phyloP scores from a whole-genome alignment of 106 monocot species.

The Dactylorhiza incarnata region DNA sequence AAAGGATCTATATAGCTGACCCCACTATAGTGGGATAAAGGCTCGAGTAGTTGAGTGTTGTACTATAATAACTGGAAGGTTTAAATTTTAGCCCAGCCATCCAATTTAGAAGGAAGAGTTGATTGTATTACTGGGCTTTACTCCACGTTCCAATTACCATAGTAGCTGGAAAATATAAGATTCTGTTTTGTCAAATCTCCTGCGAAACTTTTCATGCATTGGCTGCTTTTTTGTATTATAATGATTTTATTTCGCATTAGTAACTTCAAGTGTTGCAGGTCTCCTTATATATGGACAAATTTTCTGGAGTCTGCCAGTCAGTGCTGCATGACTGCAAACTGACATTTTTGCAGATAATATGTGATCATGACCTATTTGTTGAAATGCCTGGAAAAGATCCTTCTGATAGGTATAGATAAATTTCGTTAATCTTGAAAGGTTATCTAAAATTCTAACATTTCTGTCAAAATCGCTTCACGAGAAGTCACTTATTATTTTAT shows the following conservation, averaged over 20 bases:
- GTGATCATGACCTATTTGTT: conserved; percentile 97
- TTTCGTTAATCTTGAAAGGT: background rate
- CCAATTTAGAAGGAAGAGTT: too few species aligned
- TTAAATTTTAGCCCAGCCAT: too few species aligned
- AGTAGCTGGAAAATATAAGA: too few species aligned
- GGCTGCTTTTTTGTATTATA: background rate
- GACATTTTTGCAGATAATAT: conserved; percentile 91
- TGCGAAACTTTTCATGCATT: background rate
- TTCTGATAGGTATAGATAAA: conserved; percentile 72
- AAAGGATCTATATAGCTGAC: too few species aligned
- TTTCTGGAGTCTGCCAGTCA: conserved; percentile 94
- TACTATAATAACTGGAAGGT: too few species aligned
- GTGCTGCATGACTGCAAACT: conserved; percentile 93
- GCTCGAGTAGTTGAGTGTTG: too few species aligned
- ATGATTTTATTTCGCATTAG: background rate
- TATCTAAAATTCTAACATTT: background rate
- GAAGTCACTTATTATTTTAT: background rate
- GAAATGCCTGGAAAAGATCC: conserved; percentile 99
- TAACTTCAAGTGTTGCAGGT: conserved; percentile 38
- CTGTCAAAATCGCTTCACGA: background rate
- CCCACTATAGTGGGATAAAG: too few species aligned
- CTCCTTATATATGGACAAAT: conserved; percentile 98
- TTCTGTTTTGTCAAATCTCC: background rate
- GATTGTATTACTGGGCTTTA: too few species aligned
- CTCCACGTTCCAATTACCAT: too few species aligned